phyloP scores from a whole-genome alignment of 495 filamentous ascomycete species.

The Podospora bellae-mahoneyi region DNA sequence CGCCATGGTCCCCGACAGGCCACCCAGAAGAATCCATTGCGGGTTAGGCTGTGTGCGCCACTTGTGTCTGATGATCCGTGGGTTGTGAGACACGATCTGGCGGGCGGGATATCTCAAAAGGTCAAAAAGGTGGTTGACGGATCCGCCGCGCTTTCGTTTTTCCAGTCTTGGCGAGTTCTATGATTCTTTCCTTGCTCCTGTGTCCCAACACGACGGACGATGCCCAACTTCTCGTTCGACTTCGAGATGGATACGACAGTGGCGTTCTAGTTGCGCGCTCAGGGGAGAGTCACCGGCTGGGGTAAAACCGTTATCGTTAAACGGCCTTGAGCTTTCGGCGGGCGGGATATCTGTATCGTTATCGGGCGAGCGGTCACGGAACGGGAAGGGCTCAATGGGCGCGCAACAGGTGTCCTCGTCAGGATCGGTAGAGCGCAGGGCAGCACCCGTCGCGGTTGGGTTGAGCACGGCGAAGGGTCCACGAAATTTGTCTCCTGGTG shows the following conservation, averaged over 20 bases:
- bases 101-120: background rate
- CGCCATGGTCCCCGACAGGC: constrained; percentile 47
- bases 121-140: background rate
- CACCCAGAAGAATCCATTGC: constrained; percentile 48
- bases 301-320: background rate
- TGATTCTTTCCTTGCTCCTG: background rate
- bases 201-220: background rate
- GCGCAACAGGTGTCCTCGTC: background rate
- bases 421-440: background rate
- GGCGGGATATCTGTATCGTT: background rate
- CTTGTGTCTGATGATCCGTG: constrained; percentile 4
- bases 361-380: no score
- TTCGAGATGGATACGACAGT: background rate
- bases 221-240: background rate
- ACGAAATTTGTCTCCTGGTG: constrained; percentile 1
- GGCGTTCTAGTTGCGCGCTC: background rate
- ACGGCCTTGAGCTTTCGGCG: background rate
- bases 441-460: background rate
- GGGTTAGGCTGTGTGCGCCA: constrained; percentile 22
- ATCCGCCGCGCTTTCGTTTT: background rate
- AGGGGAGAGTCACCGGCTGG: background rate
- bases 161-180: background rate
- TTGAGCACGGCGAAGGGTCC: constrained; percentile 1
- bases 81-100: constrained; percentile 10
- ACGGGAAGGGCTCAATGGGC: background rate